Evolutionary conservation across 192 early-diverging fungal species (phyloP).

Genomic region (Mortierella hygrophila): DNA sequence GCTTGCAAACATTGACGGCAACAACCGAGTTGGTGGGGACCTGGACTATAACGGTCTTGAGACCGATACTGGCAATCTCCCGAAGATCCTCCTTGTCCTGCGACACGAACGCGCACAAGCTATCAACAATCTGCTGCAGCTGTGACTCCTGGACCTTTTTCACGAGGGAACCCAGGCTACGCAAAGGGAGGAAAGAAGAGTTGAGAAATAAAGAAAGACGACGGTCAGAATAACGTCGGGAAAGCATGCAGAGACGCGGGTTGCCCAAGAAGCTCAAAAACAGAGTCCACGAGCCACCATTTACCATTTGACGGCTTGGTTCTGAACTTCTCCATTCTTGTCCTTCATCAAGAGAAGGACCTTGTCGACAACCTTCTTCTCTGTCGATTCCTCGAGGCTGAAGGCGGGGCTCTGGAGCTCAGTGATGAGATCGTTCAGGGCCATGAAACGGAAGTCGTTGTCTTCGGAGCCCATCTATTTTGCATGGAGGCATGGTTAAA

Average conservation of each 20-base stretch:
- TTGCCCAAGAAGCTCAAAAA: not conserved
- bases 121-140: conserved; percentile 76
- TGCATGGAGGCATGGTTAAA: not conserved
- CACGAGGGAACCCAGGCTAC: conserved; percentile 83
- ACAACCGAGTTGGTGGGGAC: conserved; percentile 66
- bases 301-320: conserved; percentile 79
- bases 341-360: conserved; percentile 76
- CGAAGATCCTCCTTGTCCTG: conserved; percentile 77
- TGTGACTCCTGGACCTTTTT: conserved; percentile 78
- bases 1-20: conserved; percentile 67
- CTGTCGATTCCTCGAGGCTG: conserved; percentile 67
- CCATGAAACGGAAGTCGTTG: conserved; percentile 92
- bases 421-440: conserved; percentile 80
- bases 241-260: not conserved
- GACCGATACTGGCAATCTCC: conserved; percentile 87
- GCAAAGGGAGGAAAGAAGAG: not conserved
- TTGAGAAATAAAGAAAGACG: not conserved
- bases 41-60: conserved; percentile 85
- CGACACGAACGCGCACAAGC: conserved; percentile 71
- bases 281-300: not conserved
- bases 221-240: not conserved
- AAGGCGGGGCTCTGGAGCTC: conserved; percentile 76
- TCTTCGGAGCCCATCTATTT: conserved; percentile 72
- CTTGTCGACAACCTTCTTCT: conserved; percentile 72
- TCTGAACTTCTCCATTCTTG: conserved; percentile 90